Evolutionary conservation across 176 grass and related monocot species (phyloP).

Genomic region (Poa annua): DNA sequence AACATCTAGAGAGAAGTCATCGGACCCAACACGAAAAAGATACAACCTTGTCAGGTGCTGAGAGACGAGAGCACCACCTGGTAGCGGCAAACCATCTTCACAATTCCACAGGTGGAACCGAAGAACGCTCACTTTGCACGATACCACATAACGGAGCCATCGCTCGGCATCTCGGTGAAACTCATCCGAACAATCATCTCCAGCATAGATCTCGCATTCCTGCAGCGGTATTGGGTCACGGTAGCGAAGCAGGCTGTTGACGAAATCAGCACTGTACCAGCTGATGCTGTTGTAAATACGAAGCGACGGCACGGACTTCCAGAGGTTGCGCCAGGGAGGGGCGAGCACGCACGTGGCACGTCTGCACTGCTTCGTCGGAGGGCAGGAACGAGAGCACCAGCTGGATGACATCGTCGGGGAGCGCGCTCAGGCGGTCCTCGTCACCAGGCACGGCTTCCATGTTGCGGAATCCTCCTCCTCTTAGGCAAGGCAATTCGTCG

Average conservation of each 20-base stretch:
- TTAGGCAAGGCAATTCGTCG: not conserved
- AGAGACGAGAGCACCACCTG: not conserved
- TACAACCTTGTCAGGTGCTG: not conserved
- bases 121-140: not conserved
- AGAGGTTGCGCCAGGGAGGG: not conserved
- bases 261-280: not conserved
- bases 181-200: fast-evolving
- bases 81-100: not conserved
- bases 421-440: not conserved
- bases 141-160: not conserved
- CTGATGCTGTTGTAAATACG: not conserved
- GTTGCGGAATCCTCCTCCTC: not conserved
- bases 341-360: not conserved
- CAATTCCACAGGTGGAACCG: not conserved
- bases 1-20: not conserved
- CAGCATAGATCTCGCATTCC: not conserved
- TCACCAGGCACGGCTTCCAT: not conserved
- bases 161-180: not conserved
- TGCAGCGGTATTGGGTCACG: not conserved
- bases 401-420: not conserved
- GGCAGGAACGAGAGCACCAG: not conserved
- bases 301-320: not conserved
- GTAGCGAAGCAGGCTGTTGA: not conserved
- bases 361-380: not conserved
- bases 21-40: not conserved